Evolutionary conservation across 805 yeast species (phyloP).

Genomic region (Pichia manshurica): DNA sequence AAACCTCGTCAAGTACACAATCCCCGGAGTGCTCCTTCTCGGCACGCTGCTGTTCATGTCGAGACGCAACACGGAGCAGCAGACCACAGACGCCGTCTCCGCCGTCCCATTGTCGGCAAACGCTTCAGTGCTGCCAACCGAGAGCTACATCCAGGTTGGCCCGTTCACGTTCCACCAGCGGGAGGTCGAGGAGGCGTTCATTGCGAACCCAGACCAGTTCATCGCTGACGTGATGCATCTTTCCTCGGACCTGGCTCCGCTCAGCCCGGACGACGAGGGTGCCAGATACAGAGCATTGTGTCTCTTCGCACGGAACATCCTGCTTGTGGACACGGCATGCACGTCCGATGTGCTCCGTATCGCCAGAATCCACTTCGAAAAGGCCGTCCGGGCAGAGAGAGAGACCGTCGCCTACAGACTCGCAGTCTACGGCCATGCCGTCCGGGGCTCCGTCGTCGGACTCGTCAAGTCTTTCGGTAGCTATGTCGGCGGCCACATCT

Average conservation of each 20-base stretch:
- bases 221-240: not conserved
- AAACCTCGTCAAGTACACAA: no score
- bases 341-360: not conserved
- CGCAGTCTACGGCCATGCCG: not conserved
- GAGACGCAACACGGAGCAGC: no score
- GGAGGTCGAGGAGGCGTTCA: conserved; percentile 1
- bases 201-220: not conserved
- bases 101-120: no score
- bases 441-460: not conserved
- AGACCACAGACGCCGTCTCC: no score
- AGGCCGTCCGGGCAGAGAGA: not conserved
- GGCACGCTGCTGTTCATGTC: no score
- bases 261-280: not conserved
- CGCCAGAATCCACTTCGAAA: not conserved
- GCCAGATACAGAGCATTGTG: not conserved
- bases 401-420: not conserved
- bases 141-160: not conserved
- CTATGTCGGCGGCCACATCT: not conserved
- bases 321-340: not conserved
- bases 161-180: not conserved
- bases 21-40: no score
- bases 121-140: no score
- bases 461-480: not conserved
- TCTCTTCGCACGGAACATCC: not conserved
- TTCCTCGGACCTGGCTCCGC: not conserved